Base-by-base conservation (phyloP, 495 filamentous ascomycete genomes). In the Annulohypoxylon nitens region DNA sequence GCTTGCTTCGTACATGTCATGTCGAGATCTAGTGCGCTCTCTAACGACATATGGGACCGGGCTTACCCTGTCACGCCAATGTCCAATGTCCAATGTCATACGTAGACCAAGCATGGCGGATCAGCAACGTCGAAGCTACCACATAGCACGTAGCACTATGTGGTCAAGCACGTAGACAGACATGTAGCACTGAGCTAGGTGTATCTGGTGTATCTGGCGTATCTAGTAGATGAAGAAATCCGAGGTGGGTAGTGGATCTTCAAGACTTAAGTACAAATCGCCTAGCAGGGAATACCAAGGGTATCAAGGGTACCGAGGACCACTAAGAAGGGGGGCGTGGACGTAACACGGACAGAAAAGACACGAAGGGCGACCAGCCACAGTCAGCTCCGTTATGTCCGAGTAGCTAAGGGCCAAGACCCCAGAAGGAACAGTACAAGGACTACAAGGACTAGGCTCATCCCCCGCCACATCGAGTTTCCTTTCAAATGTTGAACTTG, bases 351-450 rank as follows among this genome's bases (percentile, higher is more conserved):
- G 45, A 64, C 53, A 14, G 36, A 64, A 1, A 18, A 25, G 48
- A 51, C 48, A 20, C 25, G 58, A 61, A 58, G 60, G 61, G 51
- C 55, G 47, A 75, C 66, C 60, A 73, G 74, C 74, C 74, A 76
- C 70, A 72, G 43, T 55, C 33, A 65, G 36, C 53, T 70, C 70
- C 76, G 76, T 43, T 78, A 78, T 72, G 67, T 78, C 76, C 76
- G 76, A 73, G 12, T 23, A 20, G 8, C 16, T 20, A 50, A 7
- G 4, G 20, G 16, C 47, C 43, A 47, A 47, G 20, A 50, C 9
- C 18, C 10, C 6, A 20, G 20, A 25, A 25, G 23, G 20, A 51
- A 23, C 20, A 10, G 20, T 26, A 26, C 9, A 26, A 26, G 48
- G 23, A 12, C 14, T 64, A 59, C 60, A 53, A 69, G 43, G 57